Conservation (phyloP, 2,329 filamentous ascomycete genomes). For the Colletotrichum siamense region DNA sequence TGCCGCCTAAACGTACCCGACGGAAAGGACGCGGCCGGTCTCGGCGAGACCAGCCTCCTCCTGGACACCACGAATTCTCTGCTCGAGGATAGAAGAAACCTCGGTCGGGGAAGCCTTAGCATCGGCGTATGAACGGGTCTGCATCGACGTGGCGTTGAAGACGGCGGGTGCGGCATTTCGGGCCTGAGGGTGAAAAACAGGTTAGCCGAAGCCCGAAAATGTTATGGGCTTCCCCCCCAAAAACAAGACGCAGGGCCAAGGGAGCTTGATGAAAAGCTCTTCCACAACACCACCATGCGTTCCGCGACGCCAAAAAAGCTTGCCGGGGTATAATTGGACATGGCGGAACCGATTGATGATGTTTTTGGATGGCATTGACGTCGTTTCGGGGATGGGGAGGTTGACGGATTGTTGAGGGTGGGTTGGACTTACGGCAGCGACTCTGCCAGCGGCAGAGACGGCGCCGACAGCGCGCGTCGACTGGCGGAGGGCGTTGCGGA, state of each 20-base stretch:
- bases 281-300: constrained; percentile 16
- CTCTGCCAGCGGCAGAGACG: constrained; percentile 89
- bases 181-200: constrained; percentile 65
- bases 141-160: constrained; percentile 73
- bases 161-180: constrained; percentile 85
- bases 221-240: constrained; percentile 25
- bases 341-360: constrained; percentile 42
- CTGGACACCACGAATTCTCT: constrained; percentile 97
- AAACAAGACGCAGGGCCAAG: constrained; percentile 32
- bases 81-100: constrained; percentile 99
- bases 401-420: constrained; percentile 25
- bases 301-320: constrained; percentile 42
- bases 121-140: constrained; percentile 86
- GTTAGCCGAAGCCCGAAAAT: constrained; percentile 62
- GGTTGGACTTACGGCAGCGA: constrained; percentile 83
- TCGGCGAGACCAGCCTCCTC: constrained; percentile 96
- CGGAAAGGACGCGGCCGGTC: constrained; percentile 97
- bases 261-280: constrained; percentile 40
- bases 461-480: constrained; percentile 94
- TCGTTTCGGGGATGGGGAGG: constrained; percentile 39
- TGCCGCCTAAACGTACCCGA: constrained; percentile 77
- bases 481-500: constrained; percentile 97
- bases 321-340: constrained; percentile 36
- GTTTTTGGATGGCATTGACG: constrained; percentile 52
- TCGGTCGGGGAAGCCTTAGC: constrained; percentile 96